Evolutionary conservation across 2,329 filamentous ascomycete genomes (phyloP).

Genomic region (Fusarium sp.): DNA sequence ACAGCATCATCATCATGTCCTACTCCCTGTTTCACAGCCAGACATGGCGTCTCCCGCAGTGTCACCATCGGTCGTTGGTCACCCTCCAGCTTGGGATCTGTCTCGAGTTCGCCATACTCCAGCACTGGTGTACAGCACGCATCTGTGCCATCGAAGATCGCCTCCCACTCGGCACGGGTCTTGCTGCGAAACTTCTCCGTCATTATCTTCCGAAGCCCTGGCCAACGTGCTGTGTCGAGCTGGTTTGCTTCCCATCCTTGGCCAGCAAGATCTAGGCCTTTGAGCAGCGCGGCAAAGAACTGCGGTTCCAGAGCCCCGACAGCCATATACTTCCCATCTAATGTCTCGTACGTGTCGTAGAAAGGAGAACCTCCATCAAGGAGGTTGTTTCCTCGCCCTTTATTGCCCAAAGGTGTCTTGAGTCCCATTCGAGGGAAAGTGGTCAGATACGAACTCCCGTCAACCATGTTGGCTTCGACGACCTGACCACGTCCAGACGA

Average conservation of each 20-base stretch:
- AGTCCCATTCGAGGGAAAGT: constrained; percentile 78
- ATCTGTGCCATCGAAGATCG: constrained; percentile 87
- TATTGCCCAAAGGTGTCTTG: constrained; percentile 71
- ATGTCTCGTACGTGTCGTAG: constrained; percentile 90
- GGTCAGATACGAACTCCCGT: constrained; percentile 82
- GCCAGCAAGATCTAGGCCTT: constrained; percentile 70
- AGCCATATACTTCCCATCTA: constrained; percentile 81
- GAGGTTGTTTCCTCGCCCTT: constrained; percentile 76
- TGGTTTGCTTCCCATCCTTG: constrained; percentile 64
- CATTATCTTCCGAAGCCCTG: constrained; percentile 70
- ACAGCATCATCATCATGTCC: constrained; percentile 48
- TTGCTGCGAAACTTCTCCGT: constrained; percentile 72
- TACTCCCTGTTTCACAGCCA: constrained; percentile 66
- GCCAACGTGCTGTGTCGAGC: constrained; percentile 74
- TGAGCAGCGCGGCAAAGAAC: constrained; percentile 78
- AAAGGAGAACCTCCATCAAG: constrained; percentile 88
- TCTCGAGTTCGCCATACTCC: constrained; percentile 76
- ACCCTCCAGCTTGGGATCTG: constrained; percentile 61
- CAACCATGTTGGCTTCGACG: constrained; percentile 97
- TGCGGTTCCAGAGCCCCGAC: constrained; percentile 92
- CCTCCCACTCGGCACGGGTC: constrained; percentile 83
- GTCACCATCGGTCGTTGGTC: constrained; percentile 79
- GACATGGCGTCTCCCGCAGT: constrained; percentile 74
- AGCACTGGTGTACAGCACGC: constrained; percentile 93
- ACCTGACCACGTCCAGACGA: constrained; percentile 80